A percentile compares a stretch with the other conserved stretches of the same genome.
Conservation (phyloP, 768 basidiomycete genomes). For the Trametes elegans region DNA sequence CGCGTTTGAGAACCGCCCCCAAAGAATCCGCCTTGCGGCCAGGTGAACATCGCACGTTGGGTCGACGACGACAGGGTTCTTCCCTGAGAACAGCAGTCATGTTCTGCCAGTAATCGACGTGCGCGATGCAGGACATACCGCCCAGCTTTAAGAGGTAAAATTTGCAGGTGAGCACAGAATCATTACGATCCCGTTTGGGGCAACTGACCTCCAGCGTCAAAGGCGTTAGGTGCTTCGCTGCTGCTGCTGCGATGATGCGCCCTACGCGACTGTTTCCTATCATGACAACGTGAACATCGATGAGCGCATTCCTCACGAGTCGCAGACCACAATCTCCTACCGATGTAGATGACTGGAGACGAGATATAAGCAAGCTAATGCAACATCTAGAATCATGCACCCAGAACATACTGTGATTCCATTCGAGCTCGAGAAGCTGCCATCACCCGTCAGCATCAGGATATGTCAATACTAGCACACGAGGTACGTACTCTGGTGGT, state of each 20-base stretch:
- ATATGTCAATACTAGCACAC: background rate
- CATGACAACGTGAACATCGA: background rate
- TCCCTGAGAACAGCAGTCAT: constrained; percentile 35
- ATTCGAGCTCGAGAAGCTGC: constrained; percentile 66
- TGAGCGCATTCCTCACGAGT: background rate
- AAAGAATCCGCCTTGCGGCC: constrained; percentile 70
- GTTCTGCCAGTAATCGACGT: too few relatives aligned
- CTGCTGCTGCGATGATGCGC: constrained; percentile 63
- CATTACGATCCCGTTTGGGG: too few relatives aligned
- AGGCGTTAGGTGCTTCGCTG: constrained; percentile 77
- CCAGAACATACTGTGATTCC: constrained; percentile 52
- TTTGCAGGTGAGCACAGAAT: constrained; percentile 32
- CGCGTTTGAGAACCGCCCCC: constrained; percentile 76
- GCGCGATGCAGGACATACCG: constrained; percentile 25
- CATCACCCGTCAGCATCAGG: background rate
- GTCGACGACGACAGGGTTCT: constrained; percentile 69
- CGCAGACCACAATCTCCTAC: constrained; percentile 5
- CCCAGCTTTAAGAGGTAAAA: constrained; percentile 42
- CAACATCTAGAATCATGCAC: background rate
- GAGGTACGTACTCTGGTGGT: constrained; percentile 60
- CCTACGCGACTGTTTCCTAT: constrained; percentile 37
- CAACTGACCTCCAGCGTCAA: constrained; percentile 53
- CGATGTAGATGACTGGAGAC: constrained; percentile 57
- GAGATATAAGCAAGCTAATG: background rate
- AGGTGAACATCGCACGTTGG: constrained; percentile 61